These are phyloP conservation scores for Lentinus brumalis DNA, from an alignment of 768 basidiomycete genomes.

Conservation along the genomic window DNA sequence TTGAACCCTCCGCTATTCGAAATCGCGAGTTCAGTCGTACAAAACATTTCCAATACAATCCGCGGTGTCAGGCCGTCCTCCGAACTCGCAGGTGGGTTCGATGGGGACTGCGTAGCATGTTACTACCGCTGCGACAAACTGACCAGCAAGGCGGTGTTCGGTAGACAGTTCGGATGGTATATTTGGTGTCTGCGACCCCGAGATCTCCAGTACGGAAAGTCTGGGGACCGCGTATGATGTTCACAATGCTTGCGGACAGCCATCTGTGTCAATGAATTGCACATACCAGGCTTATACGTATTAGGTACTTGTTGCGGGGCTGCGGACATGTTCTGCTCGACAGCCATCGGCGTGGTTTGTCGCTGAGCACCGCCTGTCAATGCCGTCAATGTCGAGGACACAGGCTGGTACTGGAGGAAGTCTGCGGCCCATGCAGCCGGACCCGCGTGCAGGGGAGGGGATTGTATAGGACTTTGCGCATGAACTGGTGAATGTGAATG, in stretches of 20 bases:
- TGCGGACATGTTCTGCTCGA: slow-evolving; percentile 11
- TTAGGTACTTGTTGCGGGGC: background rate
- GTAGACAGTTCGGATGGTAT: too few relatives aligned
- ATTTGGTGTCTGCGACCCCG: too few relatives aligned
- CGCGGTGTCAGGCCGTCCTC: background rate
- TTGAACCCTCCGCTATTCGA: too few relatives aligned
- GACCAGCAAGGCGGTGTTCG: too few relatives aligned
- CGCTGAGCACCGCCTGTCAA: background rate
- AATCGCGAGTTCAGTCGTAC: background rate
- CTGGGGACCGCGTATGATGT: too few relatives aligned
- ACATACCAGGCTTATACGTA: slow-evolving; percentile 10
- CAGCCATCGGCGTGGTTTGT: slow-evolving; percentile 2
- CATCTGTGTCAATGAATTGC: background rate
- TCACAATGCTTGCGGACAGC: too few relatives aligned
- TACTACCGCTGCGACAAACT: too few relatives aligned
- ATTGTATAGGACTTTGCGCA: slow-evolving; percentile 19
- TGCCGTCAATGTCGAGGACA: slow-evolving; percentile 1
- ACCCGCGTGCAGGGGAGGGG: slow-evolving; percentile 27
- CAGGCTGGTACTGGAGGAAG: slow-evolving; percentile 47
- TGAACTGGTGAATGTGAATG: slow-evolving; percentile 21
- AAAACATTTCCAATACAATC: background rate
- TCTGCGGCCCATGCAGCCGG: slow-evolving; percentile 63
- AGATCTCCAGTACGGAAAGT: too few relatives aligned
- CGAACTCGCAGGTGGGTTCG: too few relatives aligned
- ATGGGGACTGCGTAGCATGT: too few relatives aligned